These are phyloP conservation scores for Brassica juncea DNA, from an alignment of 345 rosid genomes.

Conservation along the genomic window DNA sequence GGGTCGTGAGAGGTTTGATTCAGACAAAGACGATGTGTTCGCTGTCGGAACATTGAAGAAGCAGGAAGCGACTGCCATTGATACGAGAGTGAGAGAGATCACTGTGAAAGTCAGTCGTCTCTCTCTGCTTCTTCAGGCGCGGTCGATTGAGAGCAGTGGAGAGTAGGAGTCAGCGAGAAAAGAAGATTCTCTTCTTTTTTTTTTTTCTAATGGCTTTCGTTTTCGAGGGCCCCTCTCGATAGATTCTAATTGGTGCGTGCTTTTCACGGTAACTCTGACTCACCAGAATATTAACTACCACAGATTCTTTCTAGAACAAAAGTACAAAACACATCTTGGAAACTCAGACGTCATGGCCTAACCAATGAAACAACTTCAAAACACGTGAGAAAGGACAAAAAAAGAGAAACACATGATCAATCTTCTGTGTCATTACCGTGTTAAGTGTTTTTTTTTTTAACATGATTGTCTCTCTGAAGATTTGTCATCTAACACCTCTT, in stretches of 20 bases:
- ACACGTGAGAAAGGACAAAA: too few species aligned
- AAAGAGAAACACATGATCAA: too few species aligned
- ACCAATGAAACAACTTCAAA: too few species aligned
- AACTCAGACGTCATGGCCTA: not conserved
- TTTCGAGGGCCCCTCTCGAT: not conserved
- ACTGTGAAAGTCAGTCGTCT: not conserved
- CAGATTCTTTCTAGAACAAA: too few species aligned
- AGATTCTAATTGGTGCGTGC: conserved; percentile 27
- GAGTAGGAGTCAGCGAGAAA: conserved; percentile 21
- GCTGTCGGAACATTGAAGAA: conserved; percentile 41
- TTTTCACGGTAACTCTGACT: not conserved
- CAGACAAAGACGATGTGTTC: conserved; percentile 39
- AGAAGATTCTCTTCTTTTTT: conserved; percentile 17
- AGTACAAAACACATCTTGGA: conserved; percentile 6
- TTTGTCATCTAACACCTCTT: too few species aligned
- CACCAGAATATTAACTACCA: not conserved
- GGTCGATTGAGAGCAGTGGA: conserved; percentile 1
- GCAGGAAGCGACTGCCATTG: conserved; percentile 61
- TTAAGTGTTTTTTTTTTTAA: too few species aligned
- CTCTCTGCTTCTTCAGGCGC: conserved; percentile 11
- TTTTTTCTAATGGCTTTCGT: not conserved
- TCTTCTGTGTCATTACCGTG: too few species aligned
- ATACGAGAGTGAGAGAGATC: not conserved
- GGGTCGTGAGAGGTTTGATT: conserved; percentile 32
- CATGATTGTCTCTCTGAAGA: too few species aligned